phyloP scores from a whole-genome alignment of 2,329 filamentous ascomycete genomes.

The Fusarium verrucosum region DNA sequence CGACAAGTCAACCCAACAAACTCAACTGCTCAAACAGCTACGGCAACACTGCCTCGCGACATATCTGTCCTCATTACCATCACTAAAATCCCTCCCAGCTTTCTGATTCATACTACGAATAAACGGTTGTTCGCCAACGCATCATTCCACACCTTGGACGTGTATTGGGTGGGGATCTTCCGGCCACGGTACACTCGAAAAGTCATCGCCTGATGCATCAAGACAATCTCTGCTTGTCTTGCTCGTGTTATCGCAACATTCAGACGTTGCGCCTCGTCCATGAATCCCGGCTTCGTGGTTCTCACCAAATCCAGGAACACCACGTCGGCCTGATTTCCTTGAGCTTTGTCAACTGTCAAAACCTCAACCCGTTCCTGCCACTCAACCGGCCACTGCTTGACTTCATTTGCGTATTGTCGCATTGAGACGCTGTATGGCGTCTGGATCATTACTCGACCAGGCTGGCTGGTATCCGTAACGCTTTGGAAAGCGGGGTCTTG shows the following conservation, averaged over 20 bases:
- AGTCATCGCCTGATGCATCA: slow-evolving; percentile 55
- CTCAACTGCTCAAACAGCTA: slow-evolving; percentile 8
- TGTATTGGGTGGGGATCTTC: slow-evolving; percentile 36
- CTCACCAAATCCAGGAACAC: slow-evolving; percentile 59
- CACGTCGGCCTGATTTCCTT: slow-evolving; percentile 59
- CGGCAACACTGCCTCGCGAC: not conserved
- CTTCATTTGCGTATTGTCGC: slow-evolving; percentile 47
- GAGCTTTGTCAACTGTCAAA: slow-evolving; percentile 56
- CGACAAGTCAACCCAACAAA: slow-evolving; percentile 9
- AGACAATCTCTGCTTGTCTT: slow-evolving; percentile 55
- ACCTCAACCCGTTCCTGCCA: slow-evolving; percentile 50
- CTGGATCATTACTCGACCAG: slow-evolving; percentile 55
- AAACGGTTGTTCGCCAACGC: slow-evolving; percentile 36
- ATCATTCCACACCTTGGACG: slow-evolving; percentile 48
- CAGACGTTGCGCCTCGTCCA: slow-evolving; percentile 56
- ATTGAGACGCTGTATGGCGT: slow-evolving; percentile 55
- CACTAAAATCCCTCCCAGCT: not conserved
- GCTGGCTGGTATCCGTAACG: slow-evolving; percentile 32
- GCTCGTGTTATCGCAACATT: slow-evolving; percentile 59
- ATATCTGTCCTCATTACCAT: not conserved
- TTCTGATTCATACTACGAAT: slow-evolving; percentile 27
- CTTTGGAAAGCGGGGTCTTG: slow-evolving; percentile 47
- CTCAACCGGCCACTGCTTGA: slow-evolving; percentile 42
- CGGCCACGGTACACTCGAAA: slow-evolving; percentile 15
- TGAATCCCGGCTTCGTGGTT: slow-evolving; percentile 51